Conservation (phyloP, 495 filamentous ascomycete species). For the Penicillium cataractarum region DNA sequence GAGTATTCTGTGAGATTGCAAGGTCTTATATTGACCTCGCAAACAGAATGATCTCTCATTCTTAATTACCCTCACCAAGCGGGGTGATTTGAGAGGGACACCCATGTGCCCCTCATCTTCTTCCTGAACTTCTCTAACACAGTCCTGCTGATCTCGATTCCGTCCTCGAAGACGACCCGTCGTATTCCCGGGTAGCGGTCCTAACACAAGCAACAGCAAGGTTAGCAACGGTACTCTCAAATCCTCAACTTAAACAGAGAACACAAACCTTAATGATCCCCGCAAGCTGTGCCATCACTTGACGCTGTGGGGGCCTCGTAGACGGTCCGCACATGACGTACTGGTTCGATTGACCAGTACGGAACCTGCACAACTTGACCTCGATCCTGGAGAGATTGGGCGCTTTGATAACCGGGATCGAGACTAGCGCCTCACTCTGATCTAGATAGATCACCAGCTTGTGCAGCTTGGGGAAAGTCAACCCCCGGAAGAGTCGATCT, state of each 20-base stretch:
- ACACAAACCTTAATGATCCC: neutral
- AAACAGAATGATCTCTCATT: too few relatives aligned
- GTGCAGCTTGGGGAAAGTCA: neutral
- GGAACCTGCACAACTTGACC: neutral
- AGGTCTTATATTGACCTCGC: too few relatives aligned
- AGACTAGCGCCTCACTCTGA: neutral
- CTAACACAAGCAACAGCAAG: neutral
- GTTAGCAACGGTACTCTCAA: too few relatives aligned
- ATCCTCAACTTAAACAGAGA: neutral
- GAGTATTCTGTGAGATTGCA: too few relatives aligned
- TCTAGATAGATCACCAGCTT: neutral
- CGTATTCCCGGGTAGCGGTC: neutral
- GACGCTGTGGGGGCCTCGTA: neutral
- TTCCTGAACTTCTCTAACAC: neutral
- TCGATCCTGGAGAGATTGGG: neutral
- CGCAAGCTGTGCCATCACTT: neutral
- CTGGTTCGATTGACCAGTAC: neutral
- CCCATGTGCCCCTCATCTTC: neutral
- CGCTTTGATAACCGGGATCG: neutral
- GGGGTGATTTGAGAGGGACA: neutral
- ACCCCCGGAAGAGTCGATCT: neutral
- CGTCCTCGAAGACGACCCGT: neutral
- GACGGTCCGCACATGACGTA: neutral
- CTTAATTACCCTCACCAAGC: neutral
- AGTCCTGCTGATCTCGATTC: neutral